These are phyloP conservation scores for Aquilaria agallochum DNA, from an alignment of 441 rosid species.

Conservation along the genomic window DNA sequence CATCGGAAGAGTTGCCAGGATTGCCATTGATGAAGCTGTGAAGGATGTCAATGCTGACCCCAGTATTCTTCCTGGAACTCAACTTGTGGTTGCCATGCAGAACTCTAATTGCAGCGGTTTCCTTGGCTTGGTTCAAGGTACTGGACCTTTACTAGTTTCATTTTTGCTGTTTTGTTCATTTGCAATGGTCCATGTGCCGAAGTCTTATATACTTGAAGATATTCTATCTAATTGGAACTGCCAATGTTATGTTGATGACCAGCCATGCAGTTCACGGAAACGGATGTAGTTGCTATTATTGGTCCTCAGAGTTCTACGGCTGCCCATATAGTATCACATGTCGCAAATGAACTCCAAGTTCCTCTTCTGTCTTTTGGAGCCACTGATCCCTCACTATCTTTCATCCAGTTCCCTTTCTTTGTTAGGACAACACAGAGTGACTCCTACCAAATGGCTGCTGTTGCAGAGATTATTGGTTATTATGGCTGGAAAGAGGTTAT, in stretches of 20 bases:
- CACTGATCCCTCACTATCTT: conserved; percentile 73
- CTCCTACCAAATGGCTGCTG: conserved; percentile 73
- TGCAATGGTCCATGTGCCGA: neutral
- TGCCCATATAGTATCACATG: conserved; percentile 59
- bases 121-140: conserved; percentile 83
- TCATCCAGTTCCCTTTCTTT: conserved; percentile 81
- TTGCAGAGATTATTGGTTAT: conserved; percentile 59
- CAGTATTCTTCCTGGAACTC: conserved; percentile 52
- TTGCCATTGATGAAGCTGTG: conserved; percentile 87
- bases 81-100: conserved; percentile 40
- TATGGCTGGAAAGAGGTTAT: conserved; percentile 82
- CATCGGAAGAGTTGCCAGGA: conserved; percentile 79
- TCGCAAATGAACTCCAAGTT: conserved; percentile 70
- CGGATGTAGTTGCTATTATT: conserved; percentile 55
- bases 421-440: conserved; percentile 77
- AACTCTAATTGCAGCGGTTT: conserved; percentile 83
- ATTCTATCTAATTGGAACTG: conserved; percentile 1
- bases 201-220: neutral
- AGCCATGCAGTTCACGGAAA: conserved; percentile 85
- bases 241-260: conserved; percentile 19
- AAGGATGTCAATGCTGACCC: conserved; percentile 77
- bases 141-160: no score
- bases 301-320: conserved; percentile 90
- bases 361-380: conserved; percentile 84
- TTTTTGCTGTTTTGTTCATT: conserved; percentile 9